These are phyloP conservation scores for Volvox reticuliferus DNA, from an alignment of 139 green algal species.

Conservation along the genomic window DNA sequence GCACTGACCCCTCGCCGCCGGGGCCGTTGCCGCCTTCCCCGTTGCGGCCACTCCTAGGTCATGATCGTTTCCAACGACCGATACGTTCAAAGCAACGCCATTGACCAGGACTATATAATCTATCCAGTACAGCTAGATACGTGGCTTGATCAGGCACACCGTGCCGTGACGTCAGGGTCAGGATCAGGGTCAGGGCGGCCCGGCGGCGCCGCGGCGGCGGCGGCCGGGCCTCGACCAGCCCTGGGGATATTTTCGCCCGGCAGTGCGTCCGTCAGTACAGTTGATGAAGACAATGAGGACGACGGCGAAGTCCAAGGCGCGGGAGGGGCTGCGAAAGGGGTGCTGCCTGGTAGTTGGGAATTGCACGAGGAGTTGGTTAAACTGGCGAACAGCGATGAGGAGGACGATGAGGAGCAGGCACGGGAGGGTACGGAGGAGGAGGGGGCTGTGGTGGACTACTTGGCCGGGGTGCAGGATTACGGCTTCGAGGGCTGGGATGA, in stretches of 20 bases:
- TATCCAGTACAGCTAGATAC: background rate
- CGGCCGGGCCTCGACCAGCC: background rate
- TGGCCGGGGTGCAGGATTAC: background rate
- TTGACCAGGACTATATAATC: conserved; percentile 1
- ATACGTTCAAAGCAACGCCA: background rate
- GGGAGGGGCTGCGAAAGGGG: background rate
- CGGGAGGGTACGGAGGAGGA: background rate
- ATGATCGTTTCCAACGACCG: conserved; percentile 48
- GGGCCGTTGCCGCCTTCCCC: no score
- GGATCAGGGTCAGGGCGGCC: background rate
- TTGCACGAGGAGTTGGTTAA: background rate
- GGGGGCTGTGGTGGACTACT: background rate
- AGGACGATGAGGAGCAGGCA: background rate
- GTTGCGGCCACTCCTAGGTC: background rate
- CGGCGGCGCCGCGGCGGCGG: background rate
- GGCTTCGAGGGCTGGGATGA: background rate
- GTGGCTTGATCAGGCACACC: conserved; percentile 31
- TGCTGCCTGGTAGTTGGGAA: background rate
- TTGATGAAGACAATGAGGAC: background rate
- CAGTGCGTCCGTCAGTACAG: no score
- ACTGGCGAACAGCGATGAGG: background rate
- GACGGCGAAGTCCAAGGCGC: background rate
- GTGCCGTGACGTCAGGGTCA: background rate
- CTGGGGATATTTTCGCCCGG: no score
- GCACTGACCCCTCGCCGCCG: no score